Evolutionary conservation across 768 basidiomycete species (phyloP), one percentile per base, ranked within the genome.

Genomic region (Leccinum longicurvipes): DNA sequence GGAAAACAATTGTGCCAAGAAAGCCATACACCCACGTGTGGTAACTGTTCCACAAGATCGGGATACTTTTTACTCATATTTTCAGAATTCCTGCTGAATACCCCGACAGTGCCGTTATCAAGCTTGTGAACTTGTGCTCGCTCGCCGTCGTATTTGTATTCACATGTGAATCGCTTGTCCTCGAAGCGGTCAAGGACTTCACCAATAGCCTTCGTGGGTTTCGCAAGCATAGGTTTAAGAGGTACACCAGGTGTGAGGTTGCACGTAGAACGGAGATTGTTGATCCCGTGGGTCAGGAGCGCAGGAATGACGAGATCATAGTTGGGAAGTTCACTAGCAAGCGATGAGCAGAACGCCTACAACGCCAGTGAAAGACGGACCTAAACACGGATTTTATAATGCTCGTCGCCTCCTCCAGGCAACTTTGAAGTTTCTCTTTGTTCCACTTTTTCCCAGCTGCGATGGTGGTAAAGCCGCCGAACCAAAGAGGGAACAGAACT

Each of bases 11-110:
- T 34, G 41, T 17, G 15, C 8, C 3, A 9, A 8, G 51, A 55
- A 42, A 9, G 52, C 12, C n/a, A 44, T 32, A 34, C 9, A 65
- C 76, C 47, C 56, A 94, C 96, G 48, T 81, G 82, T 5, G 95
- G 93, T 19, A 98, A 78, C 67, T 98, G 94, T 58, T 93, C 91
- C 11, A 97, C 84, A n/a, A 99, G 78, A 76, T 99, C 97, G 0
- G 97, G 97, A 74, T 98, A 99, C 68, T 99, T 99, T 71, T 93
- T 93, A 69, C 89, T 94, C 97, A 98, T 99, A 63, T 99, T 94
- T 72, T 99, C 97, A 24, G 94, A 97, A 72, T 99, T 99, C 54
- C 97, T 79, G 69, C 93, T 95, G 73, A 98, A 99, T 42, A 99
- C 87, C n/a, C 82, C 82, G 19, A 99, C 85, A 4, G 79, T 81